Evolutionary conservation across 1,284 basidiomycete genomes (phyloP), one percentile per base, ranked within the genome.

Genomic region (Boletus nobilissimus): DNA sequence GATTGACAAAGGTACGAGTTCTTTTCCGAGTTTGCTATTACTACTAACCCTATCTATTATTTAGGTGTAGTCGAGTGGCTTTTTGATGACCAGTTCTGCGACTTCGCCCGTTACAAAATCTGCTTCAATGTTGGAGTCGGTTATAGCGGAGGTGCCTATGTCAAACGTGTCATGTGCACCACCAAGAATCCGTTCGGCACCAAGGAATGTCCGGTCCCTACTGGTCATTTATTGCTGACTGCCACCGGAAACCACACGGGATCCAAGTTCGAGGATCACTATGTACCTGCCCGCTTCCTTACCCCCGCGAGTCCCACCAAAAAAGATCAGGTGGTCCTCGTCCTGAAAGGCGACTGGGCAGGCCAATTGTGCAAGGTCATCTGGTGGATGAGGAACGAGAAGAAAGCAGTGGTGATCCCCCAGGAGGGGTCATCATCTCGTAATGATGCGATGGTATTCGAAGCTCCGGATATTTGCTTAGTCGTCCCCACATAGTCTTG

Each of bases 121-220:
- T 73, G 65, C 65, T 73, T 73, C 14, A 73, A 60, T 66, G 51
- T 67, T 60, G 39, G 57, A 67, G 64, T 32, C 19, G 34, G 64
- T 32, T 73, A 73, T 13, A 38, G 43, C 0, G 38, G 65, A 36
- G 72, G 65, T 60, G 34, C 32, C 51, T 73, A 73, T 10, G 8
- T 73, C 32, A 73, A 73, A 60, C 16, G 4, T 14, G 32, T 73
- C 51, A 73, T 73, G 72, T 67, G 51, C 26, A 73, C 72, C 40
- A 57, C 64, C 65, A 67, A 67, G 72, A 32, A 67, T 67, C 24
- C 5, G 40, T 73, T 73, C 8, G 19, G 65, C 5, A 46, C 22
- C 65, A 36, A 43, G 40, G 32, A 73, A 34, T 46, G 16, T 67
- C 72, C 51, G 43, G n/a, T 57, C 38, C 34, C 71, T 39, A 22